These are phyloP conservation scores for Trichopus zeylanicus DNA, from an alignment of 116 monocot species.

Conservation along the genomic window DNA sequence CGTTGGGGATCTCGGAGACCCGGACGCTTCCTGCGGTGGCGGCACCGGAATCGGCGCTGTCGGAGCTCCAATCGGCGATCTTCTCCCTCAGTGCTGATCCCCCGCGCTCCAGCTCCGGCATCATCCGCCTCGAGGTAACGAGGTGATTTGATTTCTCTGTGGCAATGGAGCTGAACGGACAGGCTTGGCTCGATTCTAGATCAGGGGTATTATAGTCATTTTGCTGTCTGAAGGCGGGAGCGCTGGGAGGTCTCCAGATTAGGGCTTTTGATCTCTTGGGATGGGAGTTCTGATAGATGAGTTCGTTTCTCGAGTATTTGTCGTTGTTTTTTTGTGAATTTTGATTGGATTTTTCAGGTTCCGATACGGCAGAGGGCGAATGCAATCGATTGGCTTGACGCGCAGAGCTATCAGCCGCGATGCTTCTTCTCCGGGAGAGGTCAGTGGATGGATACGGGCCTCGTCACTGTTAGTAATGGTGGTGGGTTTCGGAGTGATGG, in stretches of 20 bases:
- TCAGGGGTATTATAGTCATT: no score
- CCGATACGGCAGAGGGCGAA: slow-evolving; percentile 48
- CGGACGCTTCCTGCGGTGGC: slow-evolving; percentile 34
- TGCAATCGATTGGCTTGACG: slow-evolving; percentile 72
- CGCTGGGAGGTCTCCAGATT: no score
- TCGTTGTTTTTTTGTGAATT: neutral
- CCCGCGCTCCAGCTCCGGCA: slow-evolving; percentile 41
- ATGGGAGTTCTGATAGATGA: no score
- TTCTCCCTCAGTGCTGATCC: slow-evolving; percentile 20
- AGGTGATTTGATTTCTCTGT: neutral
- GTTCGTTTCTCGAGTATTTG: neutral
- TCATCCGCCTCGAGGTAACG: slow-evolving; percentile 60
- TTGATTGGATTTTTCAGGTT: slow-evolving; percentile 28
- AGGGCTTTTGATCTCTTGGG: no score
- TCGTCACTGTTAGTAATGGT: neutral
- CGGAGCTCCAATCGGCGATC: slow-evolving; percentile 32
- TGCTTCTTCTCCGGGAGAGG: slow-evolving; percentile 74
- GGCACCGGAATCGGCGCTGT: slow-evolving; percentile 24
- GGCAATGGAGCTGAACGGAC: no score
- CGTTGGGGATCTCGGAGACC: slow-evolving; percentile 31
- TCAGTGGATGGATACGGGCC: neutral
- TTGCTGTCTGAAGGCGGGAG: no score
- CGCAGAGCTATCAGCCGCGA: slow-evolving; percentile 40
- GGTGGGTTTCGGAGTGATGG: neutral
- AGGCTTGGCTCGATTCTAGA: neutral